Evolutionary conservation across 73 alveolate species (phyloP), one percentile per base, ranked within the genome.

Genomic region (Paramecium tetraurelia): DNA sequence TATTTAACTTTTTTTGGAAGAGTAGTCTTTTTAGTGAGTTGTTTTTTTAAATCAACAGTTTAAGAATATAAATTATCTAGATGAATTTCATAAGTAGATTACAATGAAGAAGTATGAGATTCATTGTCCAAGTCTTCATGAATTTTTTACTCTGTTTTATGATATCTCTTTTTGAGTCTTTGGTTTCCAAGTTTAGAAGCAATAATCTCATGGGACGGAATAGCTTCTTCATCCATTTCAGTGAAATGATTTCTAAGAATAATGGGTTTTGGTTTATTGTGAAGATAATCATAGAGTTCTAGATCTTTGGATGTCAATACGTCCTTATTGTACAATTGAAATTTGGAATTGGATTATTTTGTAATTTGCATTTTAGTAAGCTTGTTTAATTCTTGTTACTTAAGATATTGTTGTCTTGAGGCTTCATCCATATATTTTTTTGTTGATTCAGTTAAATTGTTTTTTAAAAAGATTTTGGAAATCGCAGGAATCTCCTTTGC

Each of bases 71-170:
- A 72, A 72, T 33, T 72, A 35, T 72, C 86, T 72, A 72, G 24
- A 72, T 72, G 59, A 72, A 72, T 72, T 43, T 36, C 86, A 72
- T 72, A 72, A 12, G 86, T 72, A 29, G 86, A 72, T 40, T 72
- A 72, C 40, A 72, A 38, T 20, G 86, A 72, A 35, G 86, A 72
- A 72, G 86, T 72, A 72, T 72, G 86, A 72, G 86, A 72, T 38
- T 36, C 86, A 72, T 72, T 40, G 11, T 63, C 84, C 12, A 63
- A 63, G 29, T 63, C 84, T 31, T 63, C 84, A 31, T 31, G 46
- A 22, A 31, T 63, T 31, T 63, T 31, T 31, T 63, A 27, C 11
- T 63, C 84, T 9, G 9, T 63, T 63, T 27, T 63, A 63, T 63
- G 48, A 63, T 63, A 63, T 63, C 84, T 63, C 27, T 63, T 63